A percentile compares a stretch with the other conserved stretches of the same genome.
Evolutionary conservation across 768 basidiomycete species (phyloP).

Genomic region (Lactarius akahatsu): DNA sequence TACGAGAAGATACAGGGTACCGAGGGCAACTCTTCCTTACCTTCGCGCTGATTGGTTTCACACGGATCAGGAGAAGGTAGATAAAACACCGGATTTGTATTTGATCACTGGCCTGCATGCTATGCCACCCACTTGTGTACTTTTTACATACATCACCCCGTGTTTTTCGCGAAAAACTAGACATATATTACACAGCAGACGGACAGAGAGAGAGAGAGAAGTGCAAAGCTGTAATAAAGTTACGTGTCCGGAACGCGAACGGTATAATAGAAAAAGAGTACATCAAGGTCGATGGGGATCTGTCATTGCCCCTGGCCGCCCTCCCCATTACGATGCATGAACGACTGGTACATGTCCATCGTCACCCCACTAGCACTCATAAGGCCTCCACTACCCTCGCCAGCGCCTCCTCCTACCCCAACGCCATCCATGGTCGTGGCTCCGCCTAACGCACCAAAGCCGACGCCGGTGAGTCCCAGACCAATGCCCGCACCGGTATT

Average conservation of each 20-base stretch:
- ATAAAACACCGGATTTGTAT: constrained; percentile 5
- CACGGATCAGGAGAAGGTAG: not conserved
- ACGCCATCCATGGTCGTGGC: not conserved
- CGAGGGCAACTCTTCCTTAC: constrained; percentile 54
- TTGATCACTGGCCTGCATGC: constrained; percentile 1
- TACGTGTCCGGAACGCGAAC: not conserved
- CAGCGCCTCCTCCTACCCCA: not conserved
- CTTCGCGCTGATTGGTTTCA: constrained; percentile 36
- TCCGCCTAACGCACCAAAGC: constrained; percentile 13
- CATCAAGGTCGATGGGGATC: not conserved
- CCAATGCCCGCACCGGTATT: constrained; percentile 10
- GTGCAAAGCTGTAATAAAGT: constrained; percentile 8
- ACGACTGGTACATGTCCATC: constrained; percentile 26
- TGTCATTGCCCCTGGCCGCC: constrained; percentile 22
- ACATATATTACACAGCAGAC: not conserved
- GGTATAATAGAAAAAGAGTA: not conserved
- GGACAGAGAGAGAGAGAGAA: not conserved
- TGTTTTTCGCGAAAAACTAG: not conserved
- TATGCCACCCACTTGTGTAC: not conserved
- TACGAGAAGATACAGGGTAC: constrained; percentile 85
- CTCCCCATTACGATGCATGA: constrained; percentile 27
- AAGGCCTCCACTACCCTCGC: not conserved
- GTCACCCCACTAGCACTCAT: constrained; percentile 16
- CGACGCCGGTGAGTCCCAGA: not conserved
- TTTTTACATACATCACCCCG: not conserved